Conservation (phyloP, 805 yeast genomes). For the Scheffersomyces lignosus region DNA sequence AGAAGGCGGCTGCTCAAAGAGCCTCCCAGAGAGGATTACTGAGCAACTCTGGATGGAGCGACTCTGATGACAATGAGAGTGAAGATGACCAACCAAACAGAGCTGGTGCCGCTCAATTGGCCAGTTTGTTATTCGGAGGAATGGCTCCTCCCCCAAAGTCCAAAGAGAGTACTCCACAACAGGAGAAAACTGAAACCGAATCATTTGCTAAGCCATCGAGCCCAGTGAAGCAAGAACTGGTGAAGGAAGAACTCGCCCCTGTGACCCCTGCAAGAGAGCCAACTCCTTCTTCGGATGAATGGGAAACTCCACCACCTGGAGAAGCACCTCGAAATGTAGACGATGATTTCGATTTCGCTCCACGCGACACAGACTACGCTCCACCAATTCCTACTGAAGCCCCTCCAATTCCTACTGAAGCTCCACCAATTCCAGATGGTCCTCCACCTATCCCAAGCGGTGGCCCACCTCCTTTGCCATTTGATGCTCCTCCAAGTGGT, state of each 20-base stretch:
- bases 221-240: conserved; percentile 8
- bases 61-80: conserved; percentile 39
- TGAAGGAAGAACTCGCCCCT: too few species aligned
- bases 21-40: conserved; percentile 63
- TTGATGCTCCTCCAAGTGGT: conserved; percentile 24
- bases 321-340: conserved; percentile 24
- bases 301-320: conserved; percentile 25
- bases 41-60: conserved; percentile 49
- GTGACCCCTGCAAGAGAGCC: conserved; percentile 2
- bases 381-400: conserved; percentile 23
- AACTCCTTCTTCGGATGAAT: conserved; percentile 21
- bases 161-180: conserved; percentile 5
- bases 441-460: conserved; percentile 19
- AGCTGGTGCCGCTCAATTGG: conserved; percentile 57
- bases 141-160: conserved; percentile 39
- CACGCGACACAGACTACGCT: conserved; percentile 16
- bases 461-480: conserved; percentile 28
- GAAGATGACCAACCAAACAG: conserved; percentile 51
- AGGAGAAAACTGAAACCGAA: conserved; percentile 4
- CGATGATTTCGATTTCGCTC: too few species aligned
- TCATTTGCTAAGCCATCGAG: conserved; percentile 1
- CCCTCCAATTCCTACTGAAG: conserved; percentile 21
- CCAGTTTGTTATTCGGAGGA: conserved; percentile 54
- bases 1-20: conserved; percentile 68
- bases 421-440: conserved; percentile 20